Base-by-base conservation (phyloP, 805 yeast genomes). In the Wickerhamomyces strasburgensis region DNA sequence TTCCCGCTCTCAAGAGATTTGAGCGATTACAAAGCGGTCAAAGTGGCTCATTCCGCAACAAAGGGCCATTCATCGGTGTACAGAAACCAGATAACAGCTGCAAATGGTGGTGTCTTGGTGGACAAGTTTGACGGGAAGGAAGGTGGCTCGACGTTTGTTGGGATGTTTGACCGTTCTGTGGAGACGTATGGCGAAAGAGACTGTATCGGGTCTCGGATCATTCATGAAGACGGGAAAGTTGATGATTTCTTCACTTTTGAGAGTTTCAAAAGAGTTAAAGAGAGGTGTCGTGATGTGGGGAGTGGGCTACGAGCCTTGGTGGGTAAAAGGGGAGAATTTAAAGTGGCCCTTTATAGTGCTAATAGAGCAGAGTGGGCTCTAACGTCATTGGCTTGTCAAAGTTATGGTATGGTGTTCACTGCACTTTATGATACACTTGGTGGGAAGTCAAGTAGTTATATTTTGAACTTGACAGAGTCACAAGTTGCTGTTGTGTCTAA, bases 281-380 rank as follows among this genome's bases (percentile, higher is more conserved):
- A 54, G 16, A 57, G 73, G 27, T 66, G 73, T 28, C 58, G 60
- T 29, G 48, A 62, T 30, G 53, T 80, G 15, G 86, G 82, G 3
- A 52, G 78, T 5, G 87, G 87, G 8, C 43, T 75, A 15, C 52
- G 65, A 42, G 57, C 67, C 5, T 35, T 47, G 19, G 43, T 48
- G 23, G 43, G 46, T n/a, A 29, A 43, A 3, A 33, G 49, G 2
- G 58, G 61, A 17, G 59, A 62, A 35, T 78, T 75, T 46, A 60
- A 75, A 21, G 71, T 79, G 21, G 61, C 81, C 3, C 48, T 81
- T 6, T 72, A 73, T 50, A 68, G 82, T 14, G 61, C 67, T 28
- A 81, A 80, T 52, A 61, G 79, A 34, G 61, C 68, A 10, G 85
- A 82, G 58, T 83, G 93, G 93, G 62, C 80, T 51, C 54, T 80